These are phyloP conservation scores for Starmerella potacharoeniae DNA, from an alignment of 805 yeast species.

Conservation along the genomic window DNA sequence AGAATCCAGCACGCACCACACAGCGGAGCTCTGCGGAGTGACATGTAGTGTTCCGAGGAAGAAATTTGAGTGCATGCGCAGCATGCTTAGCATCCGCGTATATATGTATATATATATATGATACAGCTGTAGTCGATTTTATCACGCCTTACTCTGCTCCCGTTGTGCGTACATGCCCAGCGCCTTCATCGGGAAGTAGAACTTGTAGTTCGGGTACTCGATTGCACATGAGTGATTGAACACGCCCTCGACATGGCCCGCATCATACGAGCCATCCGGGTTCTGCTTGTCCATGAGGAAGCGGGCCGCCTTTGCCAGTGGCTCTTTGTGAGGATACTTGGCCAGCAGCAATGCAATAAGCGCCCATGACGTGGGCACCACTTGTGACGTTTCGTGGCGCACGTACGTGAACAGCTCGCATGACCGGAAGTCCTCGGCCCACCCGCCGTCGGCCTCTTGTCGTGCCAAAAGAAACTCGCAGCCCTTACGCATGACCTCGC, in stretches of 20 bases:
- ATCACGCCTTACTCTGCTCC: background rate
- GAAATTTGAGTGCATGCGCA: too few species aligned
- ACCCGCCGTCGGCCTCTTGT: conserved; percentile 85
- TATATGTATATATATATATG: background rate
- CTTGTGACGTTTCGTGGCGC: conserved; percentile 47
- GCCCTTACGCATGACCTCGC: conserved; percentile 53
- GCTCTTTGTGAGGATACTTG: conserved; percentile 56
- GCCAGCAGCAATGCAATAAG: conserved; percentile 71
- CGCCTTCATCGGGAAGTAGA: conserved; percentile 84
- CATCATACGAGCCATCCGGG: conserved; percentile 71
- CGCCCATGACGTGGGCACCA: conserved; percentile 92
- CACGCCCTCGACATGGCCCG: conserved; percentile 85
- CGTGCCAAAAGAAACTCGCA: conserved; percentile 72
- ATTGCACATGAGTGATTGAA: conserved; percentile 91
- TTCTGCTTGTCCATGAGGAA: conserved; percentile 57
- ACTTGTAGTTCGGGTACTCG: conserved; percentile 90
- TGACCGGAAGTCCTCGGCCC: conserved; percentile 92
- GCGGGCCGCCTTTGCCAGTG: conserved; percentile 51
- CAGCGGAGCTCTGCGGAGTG: too few species aligned
- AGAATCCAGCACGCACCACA: background rate
- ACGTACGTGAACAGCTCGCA: conserved; percentile 74
- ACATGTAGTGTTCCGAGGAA: too few species aligned
- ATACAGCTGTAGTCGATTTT: background rate
- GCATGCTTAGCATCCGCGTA: background rate
- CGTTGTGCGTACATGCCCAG: conserved; percentile 52